Evolutionary conservation across 441 rosid genomes (phyloP), one percentile per base, ranked within the genome.

Genomic region (Erodium trifolium): DNA sequence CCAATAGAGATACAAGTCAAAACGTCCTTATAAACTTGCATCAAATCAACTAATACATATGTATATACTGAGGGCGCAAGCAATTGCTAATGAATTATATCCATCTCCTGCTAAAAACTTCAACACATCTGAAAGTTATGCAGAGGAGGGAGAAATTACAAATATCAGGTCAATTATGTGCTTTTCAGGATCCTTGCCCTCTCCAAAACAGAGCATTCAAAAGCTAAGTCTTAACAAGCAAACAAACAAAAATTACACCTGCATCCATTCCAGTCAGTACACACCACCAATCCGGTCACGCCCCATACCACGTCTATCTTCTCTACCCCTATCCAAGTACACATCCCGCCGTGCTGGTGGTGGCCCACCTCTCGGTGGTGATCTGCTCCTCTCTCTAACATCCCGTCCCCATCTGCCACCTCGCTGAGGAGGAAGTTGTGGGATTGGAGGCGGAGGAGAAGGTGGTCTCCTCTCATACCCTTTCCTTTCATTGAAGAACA

Each of bases 301-400:
- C 3, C 83, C 88, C 49, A 81, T 9, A 41, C 47, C 64, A 2
- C 84, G 86, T 34, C 79, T 77, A 68, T 83, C 91, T 1, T 86
- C 92, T 59, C 88, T 78, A 62, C 84, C 88, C 16, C 87, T 76
- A 3, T 82, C 91, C 74, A 86, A 47, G 70, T 80, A 81, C 71
- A 79, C 59, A 31, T 88, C 92, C 31, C 84, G 87, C 7, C 82
- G 88, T 71, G 82, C 87, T 2, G 73, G 74, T 13, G 84, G 82
- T 12, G 76, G 85, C 35, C 67, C 82, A n/a, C 80, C 87, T 72
- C 92, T 83, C 43, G 81, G 5, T 0, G 96, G 98, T 0, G 98
- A 90, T 68, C 93, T 83, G 80, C 97, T 90, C 80, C 98, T 87
- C 75, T 88, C 91, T 75, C 96, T 86, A 57, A 79, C 12, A 64